Base-by-base conservation (phyloP, 2,329 filamentous ascomycete species). In the Immersiporthe knoxdaviesiana region DNA sequence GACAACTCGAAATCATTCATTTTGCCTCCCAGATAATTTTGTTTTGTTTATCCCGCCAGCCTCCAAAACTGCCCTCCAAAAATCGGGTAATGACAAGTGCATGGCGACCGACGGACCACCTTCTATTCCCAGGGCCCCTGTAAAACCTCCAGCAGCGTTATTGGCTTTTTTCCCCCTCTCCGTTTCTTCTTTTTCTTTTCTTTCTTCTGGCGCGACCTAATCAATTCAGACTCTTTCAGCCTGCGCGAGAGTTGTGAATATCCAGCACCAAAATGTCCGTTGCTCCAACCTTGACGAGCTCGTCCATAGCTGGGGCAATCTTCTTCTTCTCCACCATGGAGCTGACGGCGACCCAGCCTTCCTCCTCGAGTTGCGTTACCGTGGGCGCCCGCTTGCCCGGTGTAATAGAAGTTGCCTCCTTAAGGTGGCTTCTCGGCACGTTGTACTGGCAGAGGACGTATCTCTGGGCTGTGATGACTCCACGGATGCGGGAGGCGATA, bases 371-470 rank as follows among this genome's bases (percentile, higher is more conserved):
- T 21, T 91, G 84, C n/a, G 92, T 97, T 74, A 98, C 87, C 2
- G 95, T 98, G 2, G 96, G 93, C 2, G 96, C 94, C 64, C 96
- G 91, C 83, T 96, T 97, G 72, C 96, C 96, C 0, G 96, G 96
- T 0, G 96, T 97, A 78, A 98, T 92, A 74, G 87, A 87, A 61
- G 86, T 88, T 11, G 92, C 94, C 41, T 84, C 82, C 10, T 84
- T 76, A 68, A 99, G 87, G 66, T 88, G 87, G 62, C 81, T 78
- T 71, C 94, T 89, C 74, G 92, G 87, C 70, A 98, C 88, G 82
- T 99, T 99, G 86, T 98, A 99, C 78, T 97, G 94, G 84, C 96
- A 98, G 39, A 98, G 88, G 37, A 98, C 93, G 78, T 92, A 98
- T 80, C 90, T 91, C 82, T 99, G 93, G 12, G 96, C 96, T 56